Base-by-base conservation (phyloP, 768 basidiomycete genomes). In the Pholiota conissans region DNA sequence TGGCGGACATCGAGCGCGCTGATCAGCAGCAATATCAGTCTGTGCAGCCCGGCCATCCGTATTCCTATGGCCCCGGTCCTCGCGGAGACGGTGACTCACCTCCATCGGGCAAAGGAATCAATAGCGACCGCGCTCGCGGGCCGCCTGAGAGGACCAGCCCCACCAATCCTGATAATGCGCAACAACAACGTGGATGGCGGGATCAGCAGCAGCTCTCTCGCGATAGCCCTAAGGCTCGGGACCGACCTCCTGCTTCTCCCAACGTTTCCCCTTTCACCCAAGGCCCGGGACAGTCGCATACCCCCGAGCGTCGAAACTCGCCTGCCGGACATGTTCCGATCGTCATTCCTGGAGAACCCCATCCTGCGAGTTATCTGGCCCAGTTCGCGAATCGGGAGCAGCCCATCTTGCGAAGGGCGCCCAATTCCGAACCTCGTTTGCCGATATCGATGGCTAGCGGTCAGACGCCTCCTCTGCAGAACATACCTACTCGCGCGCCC, bases 1-100 rank as follows among this genome's bases (percentile, higher is more conserved):
- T 89, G 70, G 84, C 84, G 29, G 86, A 89, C 60, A 86, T 89
- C 59, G 89, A 90, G 65, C 80, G 83, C 40, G 85, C 84, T n/a
- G 85, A 84, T 22, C 85, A 89, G 69, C 71, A 82, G 60, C 83
- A 85, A 55, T 75, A 74, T 35, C 78, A 80, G 61, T 72, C 71
- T 7, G 34, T 49, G 26, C 55, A 28, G 16, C 47, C 55, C n/a
- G 72, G 52, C 28, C 66, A 67, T 35, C 63, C 74, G 46, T 67
- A 67, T 59, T 61, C 69, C 1, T 77, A 75, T 65, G 57, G 71
- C 20, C 45, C 63, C 18, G 59, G 64, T 55, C 54, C 67, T 18
- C 71, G 67, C 27, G 67, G 63, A 20, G 74, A n/a, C 30, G 30
- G 30, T 32, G 30, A 72, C 32, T 66, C 71, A 2, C 80, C 74